phyloP scores from a whole-genome alignment of 345 rosid species.

The Reutealis trisperma region DNA sequence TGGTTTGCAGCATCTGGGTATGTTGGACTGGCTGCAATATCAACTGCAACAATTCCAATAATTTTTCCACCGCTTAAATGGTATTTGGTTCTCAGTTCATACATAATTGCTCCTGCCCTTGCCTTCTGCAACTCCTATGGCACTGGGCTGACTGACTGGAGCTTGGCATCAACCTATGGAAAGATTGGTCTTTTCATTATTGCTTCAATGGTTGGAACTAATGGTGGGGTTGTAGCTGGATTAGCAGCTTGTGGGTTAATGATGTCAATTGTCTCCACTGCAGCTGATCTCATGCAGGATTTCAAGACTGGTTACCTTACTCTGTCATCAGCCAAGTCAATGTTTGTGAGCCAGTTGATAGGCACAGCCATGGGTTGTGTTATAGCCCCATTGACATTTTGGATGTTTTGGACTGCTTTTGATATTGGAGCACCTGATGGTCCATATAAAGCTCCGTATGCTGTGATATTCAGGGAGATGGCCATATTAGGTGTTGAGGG shows the following conservation, averaged over 20 bases:
- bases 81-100: constrained; percentile 81
- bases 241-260: constrained; percentile 84
- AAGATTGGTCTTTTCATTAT: constrained; percentile 88
- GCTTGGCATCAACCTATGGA: constrained; percentile 77
- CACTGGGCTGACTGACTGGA: constrained; percentile 88
- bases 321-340: constrained; percentile 81
- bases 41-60: constrained; percentile 67
- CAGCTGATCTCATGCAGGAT: constrained; percentile 97
- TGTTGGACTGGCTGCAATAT: constrained; percentile 85
- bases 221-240: constrained; percentile 90
- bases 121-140: constrained; percentile 95
- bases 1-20: constrained; percentile 85
- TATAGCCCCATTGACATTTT: constrained; percentile 85
- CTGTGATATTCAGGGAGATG: constrained; percentile 86
- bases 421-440: constrained; percentile 86
- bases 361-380: constrained; percentile 96
- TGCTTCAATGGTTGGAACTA: constrained; percentile 73
- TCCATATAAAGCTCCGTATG: constrained; percentile 85
- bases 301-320: constrained; percentile 91
- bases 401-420: constrained; percentile 85
- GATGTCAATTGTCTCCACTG: constrained; percentile 93
- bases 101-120: constrained; percentile 84
- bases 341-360: constrained; percentile 82
- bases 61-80: constrained; percentile 83
- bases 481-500: constrained; percentile 83